phyloP scores from a whole-genome alignment of 768 basidiomycete genomes.

The Udeniomyces megalosporus region DNA sequence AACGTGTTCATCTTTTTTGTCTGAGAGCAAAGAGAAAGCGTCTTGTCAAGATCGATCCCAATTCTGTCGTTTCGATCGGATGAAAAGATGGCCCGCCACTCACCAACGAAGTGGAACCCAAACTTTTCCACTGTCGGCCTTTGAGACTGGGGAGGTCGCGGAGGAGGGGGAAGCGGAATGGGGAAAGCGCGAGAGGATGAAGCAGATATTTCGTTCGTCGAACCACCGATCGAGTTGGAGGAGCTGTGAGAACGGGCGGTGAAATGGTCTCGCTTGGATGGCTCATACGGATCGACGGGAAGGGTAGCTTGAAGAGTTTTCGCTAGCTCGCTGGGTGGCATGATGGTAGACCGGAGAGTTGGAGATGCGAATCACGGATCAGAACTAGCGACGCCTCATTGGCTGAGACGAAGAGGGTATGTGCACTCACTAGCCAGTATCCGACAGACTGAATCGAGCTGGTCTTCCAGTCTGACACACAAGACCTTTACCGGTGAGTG shows the following conservation, averaged over 20 bases:
- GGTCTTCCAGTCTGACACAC: neutral
- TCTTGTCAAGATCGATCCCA: too few relatives aligned
- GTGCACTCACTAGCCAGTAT: neutral
- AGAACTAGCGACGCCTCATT: neutral
- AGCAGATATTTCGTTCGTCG: neutral
- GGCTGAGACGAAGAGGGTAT: too few relatives aligned
- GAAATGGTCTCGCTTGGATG: neutral
- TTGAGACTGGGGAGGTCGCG: neutral
- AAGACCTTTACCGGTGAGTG: slow-evolving; percentile 2
- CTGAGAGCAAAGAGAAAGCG: neutral
- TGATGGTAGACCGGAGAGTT: too few relatives aligned
- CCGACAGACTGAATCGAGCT: slow-evolving; percentile 1
- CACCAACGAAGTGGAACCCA: slow-evolving; percentile 2
- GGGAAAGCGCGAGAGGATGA: neutral
- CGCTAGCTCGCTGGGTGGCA: neutral
- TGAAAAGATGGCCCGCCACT: neutral
- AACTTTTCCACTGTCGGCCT: slow-evolving; percentile 6
- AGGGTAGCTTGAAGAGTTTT: neutral
- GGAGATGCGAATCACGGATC: neutral
- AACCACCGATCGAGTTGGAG: neutral
- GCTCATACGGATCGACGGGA: slow-evolving; percentile 2
- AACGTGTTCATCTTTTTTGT: neutral
- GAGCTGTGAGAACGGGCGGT: neutral
- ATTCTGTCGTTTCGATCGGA: too few relatives aligned
- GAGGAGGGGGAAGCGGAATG: neutral